A percentile compares a stretch with the other conserved stretches of the same genome.
Conservation (phyloP, 371 early-diverging fungal species). For the Mortierella sp. region DNA sequence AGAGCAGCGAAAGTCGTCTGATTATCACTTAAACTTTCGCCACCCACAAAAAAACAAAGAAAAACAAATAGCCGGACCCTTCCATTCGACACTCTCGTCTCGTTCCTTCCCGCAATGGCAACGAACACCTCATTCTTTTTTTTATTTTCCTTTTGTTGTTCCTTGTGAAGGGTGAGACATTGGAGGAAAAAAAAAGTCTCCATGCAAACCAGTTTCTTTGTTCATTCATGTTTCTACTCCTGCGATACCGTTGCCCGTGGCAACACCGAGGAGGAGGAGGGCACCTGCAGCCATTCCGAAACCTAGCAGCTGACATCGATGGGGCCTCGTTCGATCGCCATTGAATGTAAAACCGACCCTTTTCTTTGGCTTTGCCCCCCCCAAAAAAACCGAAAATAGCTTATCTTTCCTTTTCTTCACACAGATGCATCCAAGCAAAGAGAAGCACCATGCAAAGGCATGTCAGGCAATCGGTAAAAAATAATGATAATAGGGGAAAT, state of each 20-base stretch:
- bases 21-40: background rate
- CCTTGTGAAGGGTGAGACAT: too few relatives aligned
- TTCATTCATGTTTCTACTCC: background rate
- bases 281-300: background rate
- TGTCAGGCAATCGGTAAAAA: background rate
- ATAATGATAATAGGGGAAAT: background rate
- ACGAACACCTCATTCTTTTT: too few relatives aligned
- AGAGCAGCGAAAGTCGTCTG: background rate
- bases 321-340: background rate
- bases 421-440: background rate
- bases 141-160: too few relatives aligned
- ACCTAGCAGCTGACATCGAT: background rate
- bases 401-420: too few relatives aligned
- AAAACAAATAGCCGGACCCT: background rate
- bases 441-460: background rate
- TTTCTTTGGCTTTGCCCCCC: background rate
- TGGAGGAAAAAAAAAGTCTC: too few relatives aligned
- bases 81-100: background rate
- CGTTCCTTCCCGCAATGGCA: background rate
- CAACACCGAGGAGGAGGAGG: background rate
- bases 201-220: too few relatives aligned
- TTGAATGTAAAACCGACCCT: background rate
- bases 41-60: background rate
- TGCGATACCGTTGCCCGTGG: background rate
- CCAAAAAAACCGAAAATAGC: background rate